These are phyloP conservation scores for Phalaenopsis equestris DNA, from an alignment of 106 monocot genomes.

Conservation along the genomic window DNA sequence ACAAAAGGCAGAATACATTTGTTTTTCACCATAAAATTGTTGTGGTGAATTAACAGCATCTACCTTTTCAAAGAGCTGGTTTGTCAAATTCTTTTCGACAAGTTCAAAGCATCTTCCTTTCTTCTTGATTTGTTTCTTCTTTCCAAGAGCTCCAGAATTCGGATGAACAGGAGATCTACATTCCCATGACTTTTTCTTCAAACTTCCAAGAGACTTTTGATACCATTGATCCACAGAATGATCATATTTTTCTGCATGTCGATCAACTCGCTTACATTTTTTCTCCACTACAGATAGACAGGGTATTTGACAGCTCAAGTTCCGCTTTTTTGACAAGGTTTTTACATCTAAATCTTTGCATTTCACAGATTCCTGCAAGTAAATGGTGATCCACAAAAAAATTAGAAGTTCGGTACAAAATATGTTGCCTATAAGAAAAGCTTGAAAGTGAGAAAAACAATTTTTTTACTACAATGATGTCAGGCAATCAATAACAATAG, in stretches of 20 bases:
- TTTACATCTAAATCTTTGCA: neutral
- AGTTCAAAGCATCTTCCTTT: neutral
- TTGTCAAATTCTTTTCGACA: neutral
- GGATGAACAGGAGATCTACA: neutral
- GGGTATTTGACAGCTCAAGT: neutral
- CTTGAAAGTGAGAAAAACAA: neutral
- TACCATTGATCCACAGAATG: neutral
- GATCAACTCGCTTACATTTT: neutral
- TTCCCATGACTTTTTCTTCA: slow-evolving; percentile 8
- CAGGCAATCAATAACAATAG: neutral
- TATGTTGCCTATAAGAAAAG: neutral
- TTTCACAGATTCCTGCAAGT: slow-evolving; percentile 14
- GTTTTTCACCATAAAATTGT: slow-evolving; percentile 25
- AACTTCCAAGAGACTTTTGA: neutral
- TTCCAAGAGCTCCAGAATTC: neutral
- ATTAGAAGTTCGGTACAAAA: neutral
- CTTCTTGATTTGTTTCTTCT: slow-evolving; percentile 11
- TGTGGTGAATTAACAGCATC: slow-evolving; percentile 36
- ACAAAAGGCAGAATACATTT: slow-evolving; percentile 23
- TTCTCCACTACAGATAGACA: neutral
- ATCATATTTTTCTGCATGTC: neutral
- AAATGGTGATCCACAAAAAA: neutral
- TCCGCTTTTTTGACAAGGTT: neutral
- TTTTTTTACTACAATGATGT: neutral
- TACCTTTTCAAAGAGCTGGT: slow-evolving; percentile 26